phyloP scores from a whole-genome alignment of 257 asterid genomes.

The Echites panduratus region DNA sequence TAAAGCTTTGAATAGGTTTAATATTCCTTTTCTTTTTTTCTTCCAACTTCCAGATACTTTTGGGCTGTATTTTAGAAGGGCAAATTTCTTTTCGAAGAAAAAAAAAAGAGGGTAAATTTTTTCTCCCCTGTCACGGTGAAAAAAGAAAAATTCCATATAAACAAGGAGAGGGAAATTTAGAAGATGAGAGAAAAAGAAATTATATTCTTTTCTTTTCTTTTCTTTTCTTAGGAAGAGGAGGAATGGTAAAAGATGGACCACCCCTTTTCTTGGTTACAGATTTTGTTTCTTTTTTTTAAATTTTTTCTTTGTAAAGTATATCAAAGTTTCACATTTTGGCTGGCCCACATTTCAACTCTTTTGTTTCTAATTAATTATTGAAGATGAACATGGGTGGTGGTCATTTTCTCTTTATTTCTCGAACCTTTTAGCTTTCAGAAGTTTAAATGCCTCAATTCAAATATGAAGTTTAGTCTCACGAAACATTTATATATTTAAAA shows the following conservation, averaged over 20 bases:
- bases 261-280: conserved; percentile 17
- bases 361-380: not conserved
- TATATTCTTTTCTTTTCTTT: conserved; percentile 39
- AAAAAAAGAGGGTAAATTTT: too few relatives aligned
- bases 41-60: not conserved
- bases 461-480: too few relatives aligned
- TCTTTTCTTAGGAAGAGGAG: conserved; percentile 38
- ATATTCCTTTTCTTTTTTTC: not conserved
- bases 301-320: conserved; percentile 28
- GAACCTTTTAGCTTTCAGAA: not conserved
- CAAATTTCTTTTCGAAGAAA: too few relatives aligned
- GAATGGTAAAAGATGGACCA: conserved; percentile 14
- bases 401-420: not conserved
- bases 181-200: conserved; percentile 9
- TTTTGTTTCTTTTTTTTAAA: conserved; percentile 9
- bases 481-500: too few relatives aligned
- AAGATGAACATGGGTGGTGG: not conserved
- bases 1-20: conserved; percentile 24
- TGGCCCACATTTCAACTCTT: conserved; percentile 10
- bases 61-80: conserved; percentile 12
- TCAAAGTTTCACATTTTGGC: conserved; percentile 6
- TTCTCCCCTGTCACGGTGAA: not conserved
- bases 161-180: not conserved
- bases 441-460: too few relatives aligned
- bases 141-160: conserved; percentile 11